These are phyloP conservation scores for Byssochlamys sp. DNA, from an alignment of 2,329 filamentous ascomycete genomes.

Conservation along the genomic window DNA sequence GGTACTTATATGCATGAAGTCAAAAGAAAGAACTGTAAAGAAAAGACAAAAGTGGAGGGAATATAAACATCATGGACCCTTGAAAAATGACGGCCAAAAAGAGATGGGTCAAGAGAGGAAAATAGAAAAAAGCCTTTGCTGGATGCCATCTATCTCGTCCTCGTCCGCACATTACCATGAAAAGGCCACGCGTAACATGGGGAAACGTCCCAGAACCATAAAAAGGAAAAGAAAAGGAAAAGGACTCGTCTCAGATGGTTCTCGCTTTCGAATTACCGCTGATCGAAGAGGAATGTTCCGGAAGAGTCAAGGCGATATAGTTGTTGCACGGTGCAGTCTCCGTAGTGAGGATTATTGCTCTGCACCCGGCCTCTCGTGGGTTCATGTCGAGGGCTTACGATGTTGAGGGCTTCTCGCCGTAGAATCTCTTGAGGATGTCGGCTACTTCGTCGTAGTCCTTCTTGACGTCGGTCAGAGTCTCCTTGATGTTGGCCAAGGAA, in stretches of 20 bases:
- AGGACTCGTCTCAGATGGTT: neutral
- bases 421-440: slow-evolving; percentile 61
- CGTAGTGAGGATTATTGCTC: neutral
- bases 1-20: neutral
- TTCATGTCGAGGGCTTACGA: neutral
- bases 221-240: neutral
- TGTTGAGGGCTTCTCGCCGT: slow-evolving; percentile 36
- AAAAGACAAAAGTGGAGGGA: neutral
- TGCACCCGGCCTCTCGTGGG: neutral
- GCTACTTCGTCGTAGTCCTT: slow-evolving; percentile 67
- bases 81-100: neutral
- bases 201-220: neutral
- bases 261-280: neutral
- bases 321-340: neutral
- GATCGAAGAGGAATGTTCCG: neutral
- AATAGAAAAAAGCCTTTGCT: neutral
- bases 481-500: slow-evolving; percentile 60
- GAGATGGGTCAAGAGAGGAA: neutral
- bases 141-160: neutral
- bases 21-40: neutral
- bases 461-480: slow-evolving; percentile 63
- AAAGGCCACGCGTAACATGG: neutral
- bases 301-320: neutral
- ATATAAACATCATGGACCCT: neutral
- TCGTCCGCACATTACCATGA: neutral